Conservation (phyloP, 305 asterid genomes). For the Withania somnifera region DNA sequence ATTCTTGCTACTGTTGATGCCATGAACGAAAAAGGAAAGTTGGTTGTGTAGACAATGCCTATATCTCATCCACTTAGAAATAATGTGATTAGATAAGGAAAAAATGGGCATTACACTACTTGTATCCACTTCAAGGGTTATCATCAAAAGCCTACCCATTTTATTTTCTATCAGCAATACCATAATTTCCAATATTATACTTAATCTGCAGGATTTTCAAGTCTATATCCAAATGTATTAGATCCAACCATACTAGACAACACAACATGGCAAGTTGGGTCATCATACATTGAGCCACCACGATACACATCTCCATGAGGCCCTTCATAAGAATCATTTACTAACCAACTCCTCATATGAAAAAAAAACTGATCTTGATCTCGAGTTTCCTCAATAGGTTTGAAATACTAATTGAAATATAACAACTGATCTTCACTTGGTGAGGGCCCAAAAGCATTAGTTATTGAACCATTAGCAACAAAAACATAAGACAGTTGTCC, state of each 20-base stretch:
- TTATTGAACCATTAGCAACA: conserved; percentile 20
- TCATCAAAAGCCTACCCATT: too few species aligned
- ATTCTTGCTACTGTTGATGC: too few species aligned
- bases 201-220: conserved; percentile 51
- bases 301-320: conserved; percentile 64
- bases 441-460: conserved; percentile 27
- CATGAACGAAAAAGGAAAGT: too few species aligned
- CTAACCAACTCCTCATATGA: conserved; percentile 56
- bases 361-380: conserved; percentile 39
- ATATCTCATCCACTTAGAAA: too few species aligned
- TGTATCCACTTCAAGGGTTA: too few species aligned
- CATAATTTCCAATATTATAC: conserved; percentile 63
- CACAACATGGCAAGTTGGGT: conserved; percentile 68
- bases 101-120: too few species aligned
- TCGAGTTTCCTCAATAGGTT: conserved; percentile 16
- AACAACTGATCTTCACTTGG: too few species aligned
- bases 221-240: conserved; percentile 64
- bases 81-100: too few species aligned
- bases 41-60: too few species aligned
- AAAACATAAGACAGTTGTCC: conserved; percentile 31
- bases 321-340: conserved; percentile 54
- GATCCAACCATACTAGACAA: conserved; percentile 52
- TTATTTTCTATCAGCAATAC: conserved; percentile 64
- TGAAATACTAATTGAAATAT: too few species aligned
- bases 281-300: conserved; percentile 56